Percentiles rank a stretch among this genome's conserved stretches.
phyloP scores from a whole-genome alignment of 2,329 filamentous ascomycete species.

The Pseudogymnoascus sp. region DNA sequence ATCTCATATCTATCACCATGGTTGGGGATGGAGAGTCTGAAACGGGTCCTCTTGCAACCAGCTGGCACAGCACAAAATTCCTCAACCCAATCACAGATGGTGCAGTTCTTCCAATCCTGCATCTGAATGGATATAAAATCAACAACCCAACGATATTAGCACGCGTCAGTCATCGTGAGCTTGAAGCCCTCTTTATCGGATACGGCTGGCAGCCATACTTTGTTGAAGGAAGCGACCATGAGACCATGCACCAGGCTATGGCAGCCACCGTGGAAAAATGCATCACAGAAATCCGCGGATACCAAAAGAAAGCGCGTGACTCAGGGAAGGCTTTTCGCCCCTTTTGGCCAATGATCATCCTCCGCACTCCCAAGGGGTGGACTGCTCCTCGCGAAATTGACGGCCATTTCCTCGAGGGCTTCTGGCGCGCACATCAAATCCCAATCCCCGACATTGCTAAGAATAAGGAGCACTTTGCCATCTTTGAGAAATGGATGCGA shows the following conservation, averaged over 20 bases:
- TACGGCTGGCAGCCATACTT: constrained; percentile 79
- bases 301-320: constrained; percentile 66
- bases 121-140: constrained; percentile 82
- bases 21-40: constrained; percentile 79
- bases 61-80: constrained; percentile 79
- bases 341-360: constrained; percentile 72
- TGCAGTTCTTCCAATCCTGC: constrained; percentile 69
- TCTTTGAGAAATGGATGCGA: constrained; percentile 71
- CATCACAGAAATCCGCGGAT: constrained; percentile 60
- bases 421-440: constrained; percentile 73
- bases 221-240: constrained; percentile 67
- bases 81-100: constrained; percentile 73
- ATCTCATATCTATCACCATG: constrained; percentile 70
- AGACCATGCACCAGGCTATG: constrained; percentile 78
- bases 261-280: constrained; percentile 68
- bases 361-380: constrained; percentile 76
- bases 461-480: constrained; percentile 59
- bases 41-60: constrained; percentile 70
- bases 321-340: constrained; percentile 64
- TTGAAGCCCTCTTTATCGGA: constrained; percentile 62
- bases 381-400: constrained; percentile 67
- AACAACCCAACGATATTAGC: constrained; percentile 71
- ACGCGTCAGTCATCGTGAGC: constrained; percentile 67
- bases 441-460: constrained; percentile 64
- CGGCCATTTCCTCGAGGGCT: constrained; percentile 66